Conservation (phyloP, 139 green algal species). For the Pycnococcus provasolii region DNA sequence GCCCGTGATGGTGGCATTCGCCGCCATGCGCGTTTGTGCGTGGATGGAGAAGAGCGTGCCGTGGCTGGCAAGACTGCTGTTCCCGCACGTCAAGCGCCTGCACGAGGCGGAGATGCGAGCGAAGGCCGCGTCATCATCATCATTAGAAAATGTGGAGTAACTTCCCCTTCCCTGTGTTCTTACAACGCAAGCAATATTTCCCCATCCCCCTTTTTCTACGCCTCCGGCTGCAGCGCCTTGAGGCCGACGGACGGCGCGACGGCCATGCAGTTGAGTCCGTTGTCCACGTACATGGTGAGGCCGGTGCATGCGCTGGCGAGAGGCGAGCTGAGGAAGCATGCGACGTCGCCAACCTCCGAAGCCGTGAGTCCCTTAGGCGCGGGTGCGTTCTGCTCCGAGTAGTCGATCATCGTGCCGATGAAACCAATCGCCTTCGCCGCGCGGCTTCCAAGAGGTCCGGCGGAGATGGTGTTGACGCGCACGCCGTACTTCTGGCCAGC, state of each 20-base stretch:
- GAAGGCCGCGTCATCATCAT: no score
- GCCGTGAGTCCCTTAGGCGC: slow-evolving; percentile 76
- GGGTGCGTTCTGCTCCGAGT: slow-evolving; percentile 78
- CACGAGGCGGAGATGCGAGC: no score
- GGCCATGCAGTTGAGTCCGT: slow-evolving; percentile 89
- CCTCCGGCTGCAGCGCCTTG: no score
- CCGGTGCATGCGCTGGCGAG: slow-evolving; percentile 77
- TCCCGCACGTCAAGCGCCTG: no score
- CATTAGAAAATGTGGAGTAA: no score
- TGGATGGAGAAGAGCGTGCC: not conserved
- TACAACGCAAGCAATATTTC: no score
- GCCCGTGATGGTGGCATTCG: slow-evolving; percentile 43
- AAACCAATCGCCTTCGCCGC: slow-evolving; percentile 97
- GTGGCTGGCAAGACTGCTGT: no score
- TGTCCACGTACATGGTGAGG: slow-evolving; percentile 74
- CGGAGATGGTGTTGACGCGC: slow-evolving; percentile 83
- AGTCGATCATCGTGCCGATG: slow-evolving; percentile 99
- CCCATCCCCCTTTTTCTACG: no score
- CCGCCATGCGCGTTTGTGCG: slow-evolving; percentile 14
- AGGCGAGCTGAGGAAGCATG: slow-evolving; percentile 86
- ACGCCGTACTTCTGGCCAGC: slow-evolving; percentile 82
- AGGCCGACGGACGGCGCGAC: slow-evolving; percentile 40
- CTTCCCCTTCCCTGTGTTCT: no score
- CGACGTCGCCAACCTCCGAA: slow-evolving; percentile 39
- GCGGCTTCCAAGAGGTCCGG: slow-evolving; percentile 82